A percentile compares a stretch with the other conserved stretches of the same genome.
Evolutionary conservation across 2,329 filamentous ascomycete species (phyloP).

Genomic region (Zasmidium citrigriseum): DNA sequence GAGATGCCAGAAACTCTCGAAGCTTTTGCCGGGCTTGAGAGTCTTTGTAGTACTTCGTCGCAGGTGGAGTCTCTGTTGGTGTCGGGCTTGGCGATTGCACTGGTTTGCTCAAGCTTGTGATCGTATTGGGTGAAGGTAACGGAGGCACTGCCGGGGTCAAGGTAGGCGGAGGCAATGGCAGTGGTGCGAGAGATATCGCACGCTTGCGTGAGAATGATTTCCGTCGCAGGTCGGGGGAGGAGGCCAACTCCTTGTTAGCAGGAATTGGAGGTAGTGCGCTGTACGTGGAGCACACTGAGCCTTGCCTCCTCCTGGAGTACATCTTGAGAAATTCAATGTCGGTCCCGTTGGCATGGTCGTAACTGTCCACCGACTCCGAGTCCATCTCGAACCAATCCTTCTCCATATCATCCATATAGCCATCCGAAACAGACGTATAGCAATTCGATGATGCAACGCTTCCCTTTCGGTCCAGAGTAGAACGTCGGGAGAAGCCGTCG

Average conservation of each 20-base stretch:
- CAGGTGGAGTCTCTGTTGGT: conserved; percentile 6
- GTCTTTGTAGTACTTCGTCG: conserved; percentile 75
- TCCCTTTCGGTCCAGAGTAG: conserved; percentile 10
- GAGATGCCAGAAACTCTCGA: conserved; percentile 80
- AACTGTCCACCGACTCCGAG: conserved; percentile 14
- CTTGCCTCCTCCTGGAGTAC: conserved; percentile 13
- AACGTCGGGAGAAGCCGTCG: conserved; percentile 3
- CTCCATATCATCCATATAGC: conserved; percentile 12
- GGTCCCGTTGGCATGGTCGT: conserved; percentile 7
- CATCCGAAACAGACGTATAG: conserved; percentile 12
- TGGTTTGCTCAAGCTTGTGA: conserved; percentile 6
- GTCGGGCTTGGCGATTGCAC: neutral
- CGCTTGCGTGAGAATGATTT: conserved; percentile 24
- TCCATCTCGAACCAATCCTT: conserved; percentile 22
- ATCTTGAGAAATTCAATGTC: conserved; percentile 12
- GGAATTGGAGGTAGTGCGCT: conserved; percentile 10
- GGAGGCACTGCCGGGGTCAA: conserved; percentile 28
- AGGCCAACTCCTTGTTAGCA: neutral
- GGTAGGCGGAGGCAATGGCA: conserved; percentile 32
- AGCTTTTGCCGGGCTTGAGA: conserved; percentile 85
- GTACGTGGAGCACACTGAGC: conserved; percentile 15
- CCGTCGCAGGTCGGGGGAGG: conserved; percentile 5
- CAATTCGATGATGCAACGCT: conserved; percentile 15
- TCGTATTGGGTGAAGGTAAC: conserved; percentile 15
- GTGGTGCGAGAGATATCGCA: conserved; percentile 26